Base-by-base conservation (phyloP, 1,139 yeast species). In the Magnusiomyces sp. region DNA sequence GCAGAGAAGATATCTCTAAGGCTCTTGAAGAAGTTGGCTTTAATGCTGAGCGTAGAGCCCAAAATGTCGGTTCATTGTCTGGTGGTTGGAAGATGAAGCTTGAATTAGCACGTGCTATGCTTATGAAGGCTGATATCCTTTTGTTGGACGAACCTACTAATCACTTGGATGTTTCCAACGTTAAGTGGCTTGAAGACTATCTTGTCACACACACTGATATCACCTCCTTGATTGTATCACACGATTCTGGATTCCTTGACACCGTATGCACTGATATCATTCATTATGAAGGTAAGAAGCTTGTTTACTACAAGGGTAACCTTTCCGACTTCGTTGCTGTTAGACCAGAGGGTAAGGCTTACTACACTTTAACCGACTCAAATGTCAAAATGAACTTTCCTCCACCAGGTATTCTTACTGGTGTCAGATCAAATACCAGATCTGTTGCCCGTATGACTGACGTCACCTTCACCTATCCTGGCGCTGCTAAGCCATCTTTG, bases 331-430 rank as follows among this genome's bases (percentile, higher is more conserved):
- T 92, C 61, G 98, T 92, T 59, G 80, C 83, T 69, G 83, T 82
- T 51, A 84, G 87, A 62, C 98, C 98, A 49, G 97, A 92, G 70
- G 97, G 97, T 55, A 89, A 88, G 70, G 81, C 97, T 11, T 92
- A 92, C 70, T 92, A 92, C 67, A 90, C 97, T n/a, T 78, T 92
- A 63, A 83, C 95, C 42, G 97, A 90, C 67, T 79, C 95, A 39
- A 85, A 84, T 60, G 94, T 92, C 55, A 86, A 90, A 71, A 92
- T 92, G 97, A 89, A 90, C 17, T 92, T 92, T 85, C 98, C 98
- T 58, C 94, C 96, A 14, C 97, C 97, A 52, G 98, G 98, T 62
- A 85, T 90, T 59, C 75, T 92, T 60, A 83, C 96, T 16, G 98
- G 98, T 70, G 97, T 92, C 51, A 86, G 90, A 69, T 88, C 97